Percentiles rank a stretch among this genome's conserved stretches.
Evolutionary conservation across 2,329 filamentous ascomycete species (phyloP).

Genomic region (Phaeosphaeriaceae sp.): DNA sequence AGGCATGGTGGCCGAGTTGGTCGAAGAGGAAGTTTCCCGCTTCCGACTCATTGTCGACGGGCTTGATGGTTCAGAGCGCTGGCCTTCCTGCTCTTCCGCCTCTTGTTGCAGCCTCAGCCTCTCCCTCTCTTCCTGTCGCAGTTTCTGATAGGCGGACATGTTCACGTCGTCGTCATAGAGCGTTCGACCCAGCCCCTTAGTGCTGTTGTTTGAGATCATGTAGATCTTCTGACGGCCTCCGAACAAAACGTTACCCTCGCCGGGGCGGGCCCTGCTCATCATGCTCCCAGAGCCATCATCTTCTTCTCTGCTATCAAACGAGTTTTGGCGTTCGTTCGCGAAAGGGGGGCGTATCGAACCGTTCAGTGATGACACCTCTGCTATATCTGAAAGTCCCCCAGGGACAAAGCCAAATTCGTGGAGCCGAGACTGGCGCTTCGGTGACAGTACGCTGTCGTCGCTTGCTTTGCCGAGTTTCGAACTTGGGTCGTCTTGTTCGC

Average conservation of each 20-base stretch:
- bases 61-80: constrained; percentile 55
- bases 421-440: constrained; percentile 80
- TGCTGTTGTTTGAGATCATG: constrained; percentile 69
- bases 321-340: constrained; percentile 67
- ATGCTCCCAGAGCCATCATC: constrained; percentile 78
- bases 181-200: constrained; percentile 60
- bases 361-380: constrained; percentile 82
- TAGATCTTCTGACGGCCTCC: constrained; percentile 96
- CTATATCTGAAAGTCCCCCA: constrained; percentile 77
- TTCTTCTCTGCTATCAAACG: constrained; percentile 66
- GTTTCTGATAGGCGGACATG: constrained; percentile 81
- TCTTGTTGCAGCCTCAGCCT: constrained; percentile 28
- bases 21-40: constrained; percentile 84
- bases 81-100: constrained; percentile 46
- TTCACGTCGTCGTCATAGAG: constrained; percentile 89
- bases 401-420: constrained; percentile 72
- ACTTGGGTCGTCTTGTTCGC: constrained; percentile 90
- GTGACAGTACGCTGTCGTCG: constrained; percentile 89
- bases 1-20: constrained; percentile 73
- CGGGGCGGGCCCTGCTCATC: constrained; percentile 83
- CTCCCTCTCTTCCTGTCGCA: constrained; percentile 65
- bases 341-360: constrained; percentile 63
- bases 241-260: constrained; percentile 91
- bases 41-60: constrained; percentile 71
- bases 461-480: constrained; percentile 92